Evolutionary conservation across 2,329 filamentous ascomycete species (phyloP), one percentile per base, ranked within the genome.

Genomic region (Penicillium sp.): DNA sequence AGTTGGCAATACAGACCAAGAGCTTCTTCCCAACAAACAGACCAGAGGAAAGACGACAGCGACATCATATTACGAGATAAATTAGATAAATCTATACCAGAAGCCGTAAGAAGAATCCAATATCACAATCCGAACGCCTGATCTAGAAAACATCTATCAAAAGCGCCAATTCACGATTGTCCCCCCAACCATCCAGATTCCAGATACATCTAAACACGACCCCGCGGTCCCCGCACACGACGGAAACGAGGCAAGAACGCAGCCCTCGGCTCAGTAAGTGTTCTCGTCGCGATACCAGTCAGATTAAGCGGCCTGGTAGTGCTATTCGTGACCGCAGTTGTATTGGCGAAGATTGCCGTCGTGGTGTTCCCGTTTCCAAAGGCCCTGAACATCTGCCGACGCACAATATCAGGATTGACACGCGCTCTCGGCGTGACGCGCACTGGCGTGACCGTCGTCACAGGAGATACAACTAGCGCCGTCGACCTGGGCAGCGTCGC

Each of bases 191-290:
- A 29, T 5, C 37, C 37, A 46, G 33, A 12, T n/a, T n/a, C n/a
- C 25, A 34, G n/a, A n/a, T n/a, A n/a, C n/a, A 29, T 16, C 30
- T 39, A 50, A 50, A 4, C 47, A 14, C 35, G 41, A 31, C 22
- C 31, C 14, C 47, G 35, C 29, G 25, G 41, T 27, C 22, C 31
- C 14, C 47, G 35, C 29, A 25, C 47, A 40, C 47, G 47, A 29
- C 36, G 16, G 27, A 50, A 50, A 6, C 47, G 47, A 19, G 47
- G 47, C 25, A 46, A 7, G 30, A 50, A 50, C 14, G 18, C 35
- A 11, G 47, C 29, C 6, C 18, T 41, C 35, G 41, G 29, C 29
- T 50, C 47, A 9, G 47, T 46, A 4, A 22, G 27, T 16, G 35
- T 34, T 35, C 45, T 13, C 18, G 41, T 35, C 16, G 16, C 25